Conservation (phyloP, 2,329 filamentous ascomycete species). For the Paraconiothyrium brasiliense region DNA sequence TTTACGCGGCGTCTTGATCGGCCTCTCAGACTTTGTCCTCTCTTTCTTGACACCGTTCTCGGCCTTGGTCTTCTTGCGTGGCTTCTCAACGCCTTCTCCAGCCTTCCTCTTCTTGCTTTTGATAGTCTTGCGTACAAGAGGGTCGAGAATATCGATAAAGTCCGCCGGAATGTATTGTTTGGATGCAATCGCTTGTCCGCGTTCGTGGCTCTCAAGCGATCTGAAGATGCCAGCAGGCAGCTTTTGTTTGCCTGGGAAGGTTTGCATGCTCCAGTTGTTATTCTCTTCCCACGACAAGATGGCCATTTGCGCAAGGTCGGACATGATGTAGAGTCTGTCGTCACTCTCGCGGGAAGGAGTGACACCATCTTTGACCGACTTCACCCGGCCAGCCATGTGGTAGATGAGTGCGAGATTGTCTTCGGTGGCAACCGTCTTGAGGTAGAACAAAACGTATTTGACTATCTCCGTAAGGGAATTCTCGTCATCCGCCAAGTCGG, state of each 20-base stretch:
- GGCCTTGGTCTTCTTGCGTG: constrained; percentile 47
- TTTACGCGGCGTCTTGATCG: constrained; percentile 51
- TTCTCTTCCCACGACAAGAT: constrained; percentile 87
- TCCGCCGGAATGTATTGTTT: constrained; percentile 84
- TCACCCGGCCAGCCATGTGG: constrained; percentile 91
- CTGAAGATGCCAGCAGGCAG: constrained; percentile 82
- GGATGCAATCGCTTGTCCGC: constrained; percentile 84
- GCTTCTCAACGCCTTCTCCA: constrained; percentile 34
- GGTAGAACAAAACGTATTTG: constrained; percentile 89
- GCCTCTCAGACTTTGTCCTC: constrained; percentile 37
- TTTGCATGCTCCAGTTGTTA: constrained; percentile 85
- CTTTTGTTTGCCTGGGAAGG: constrained; percentile 81
- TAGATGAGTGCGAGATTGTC: constrained; percentile 89
- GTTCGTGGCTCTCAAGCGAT: constrained; percentile 76
- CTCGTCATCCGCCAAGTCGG: constrained; percentile 74
- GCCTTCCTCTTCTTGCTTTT: constrained; percentile 65
- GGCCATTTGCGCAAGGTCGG: constrained; percentile 83
- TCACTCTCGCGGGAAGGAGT: constrained; percentile 63
- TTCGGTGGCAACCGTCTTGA: constrained; percentile 82
- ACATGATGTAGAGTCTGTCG: constrained; percentile 83
- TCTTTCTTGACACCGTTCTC: constrained; percentile 45
- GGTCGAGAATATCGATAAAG: constrained; percentile 77
- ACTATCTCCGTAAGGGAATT: constrained; percentile 82
- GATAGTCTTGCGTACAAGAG: constrained; percentile 74
- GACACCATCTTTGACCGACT: constrained; percentile 86